Evolutionary conservation across 2,329 filamentous ascomycete species (phyloP), one percentile per base, ranked within the genome.

Genomic region (Fusarium sp.): DNA sequence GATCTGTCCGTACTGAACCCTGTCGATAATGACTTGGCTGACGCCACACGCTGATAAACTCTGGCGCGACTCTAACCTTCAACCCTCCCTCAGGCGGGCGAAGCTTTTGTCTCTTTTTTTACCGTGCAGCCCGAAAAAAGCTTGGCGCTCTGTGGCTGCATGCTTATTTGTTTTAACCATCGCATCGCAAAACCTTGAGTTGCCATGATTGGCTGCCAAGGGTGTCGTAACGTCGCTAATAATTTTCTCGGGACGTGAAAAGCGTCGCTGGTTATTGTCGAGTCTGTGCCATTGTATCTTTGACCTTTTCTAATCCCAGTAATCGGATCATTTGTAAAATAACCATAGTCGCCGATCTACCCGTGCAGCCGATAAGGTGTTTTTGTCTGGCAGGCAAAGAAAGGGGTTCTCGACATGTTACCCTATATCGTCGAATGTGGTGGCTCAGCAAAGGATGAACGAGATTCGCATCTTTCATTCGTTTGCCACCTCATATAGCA

Each of bases 111-210:
- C 59, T 63, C 47, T 73, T 61, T 56, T 64, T 71, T 68, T 72
- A 74, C 69, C 72, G 62, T 74, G 72, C 72, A 74, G 72, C 67
- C 70, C 61, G 63, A 63, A 42, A 63, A 74, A 74, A 75, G 72
- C 72, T 74, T 74, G 72, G 72, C 72, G 26, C 46, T 74, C 69
- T 39, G 69, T 69, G 72, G 72, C 72, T 72, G 72, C 67, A 72
- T 74, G 72, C 72, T 74, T 74, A 74, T 74, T 67, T 62, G 26
- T 63, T 23, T 64, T 43, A 35, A 39, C 31, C 37, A 48, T 66
- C 26, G 29, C 64, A 43, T 53, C 60, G 61, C 68, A 61, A 64
- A 68, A 49, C 55, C 54, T 58, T 37, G 21, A 28, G 20, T 18
- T 23, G 15, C 8, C 15, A 12, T 69, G 60, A 69, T 69, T 69